A percentile compares a stretch with the other conserved stretches of the same genome.
These are phyloP conservation scores for Clarireedia homoeocarpa DNA, from an alignment of 2,329 filamentous ascomycete species.

Conservation along the genomic window DNA sequence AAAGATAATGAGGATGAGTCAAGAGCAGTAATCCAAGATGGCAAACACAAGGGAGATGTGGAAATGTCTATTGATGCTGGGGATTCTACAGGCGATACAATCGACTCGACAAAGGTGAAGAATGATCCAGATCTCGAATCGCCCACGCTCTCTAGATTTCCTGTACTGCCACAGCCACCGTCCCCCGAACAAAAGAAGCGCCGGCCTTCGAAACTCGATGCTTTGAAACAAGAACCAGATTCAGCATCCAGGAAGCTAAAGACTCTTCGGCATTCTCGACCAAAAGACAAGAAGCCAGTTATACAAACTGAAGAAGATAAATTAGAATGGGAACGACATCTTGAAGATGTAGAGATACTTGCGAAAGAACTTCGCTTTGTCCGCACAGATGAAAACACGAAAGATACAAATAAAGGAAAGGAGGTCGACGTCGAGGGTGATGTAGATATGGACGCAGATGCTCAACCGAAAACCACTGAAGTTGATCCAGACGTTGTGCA, in stretches of 20 bases:
- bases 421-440: slow-evolving; percentile 38
- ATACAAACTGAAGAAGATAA: slow-evolving; percentile 45
- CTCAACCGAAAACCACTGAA: slow-evolving; percentile 2
- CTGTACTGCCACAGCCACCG: slow-evolving; percentile 1
- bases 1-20: slow-evolving; percentile 5
- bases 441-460: slow-evolving; percentile 19
- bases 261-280: background rate
- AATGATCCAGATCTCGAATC: slow-evolving; percentile 2
- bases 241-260: background rate
- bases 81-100: background rate
- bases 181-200: slow-evolving; percentile 6
- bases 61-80: background rate
- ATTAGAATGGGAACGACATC: slow-evolving; percentile 40
- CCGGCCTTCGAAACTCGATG: no score
- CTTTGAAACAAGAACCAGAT: background rate
- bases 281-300: slow-evolving; percentile 29
- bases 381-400: slow-evolving; percentile 23
- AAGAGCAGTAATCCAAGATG: background rate
- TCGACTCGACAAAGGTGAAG: background rate
- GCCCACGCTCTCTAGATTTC: background rate
- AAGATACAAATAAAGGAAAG: slow-evolving; percentile 13
- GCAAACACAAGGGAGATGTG: background rate
- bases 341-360: slow-evolving; percentile 38
- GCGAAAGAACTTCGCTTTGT: slow-evolving; percentile 34
- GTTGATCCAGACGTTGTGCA: slow-evolving; percentile 12